Conservation (phyloP, 257 asterid species). For the Linaria vulgaris region DNA sequence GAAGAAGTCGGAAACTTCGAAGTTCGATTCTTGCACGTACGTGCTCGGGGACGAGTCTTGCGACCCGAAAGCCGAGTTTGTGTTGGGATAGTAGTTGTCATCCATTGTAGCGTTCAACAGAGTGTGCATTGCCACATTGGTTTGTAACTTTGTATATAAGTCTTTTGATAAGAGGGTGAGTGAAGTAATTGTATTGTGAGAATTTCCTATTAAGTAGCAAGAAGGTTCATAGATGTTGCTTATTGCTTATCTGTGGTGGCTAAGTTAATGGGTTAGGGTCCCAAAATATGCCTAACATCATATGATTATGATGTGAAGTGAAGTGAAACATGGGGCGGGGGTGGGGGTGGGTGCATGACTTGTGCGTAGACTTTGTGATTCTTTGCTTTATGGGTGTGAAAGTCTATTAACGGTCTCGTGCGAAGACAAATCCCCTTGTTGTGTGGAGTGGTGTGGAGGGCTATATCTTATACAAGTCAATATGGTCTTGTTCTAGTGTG, state of each 20-base stretch:
- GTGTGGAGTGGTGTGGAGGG: not conserved
- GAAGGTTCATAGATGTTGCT: slow-evolving; percentile 71
- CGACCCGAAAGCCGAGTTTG: slow-evolving; percentile 22
- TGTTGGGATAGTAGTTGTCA: slow-evolving; percentile 26
- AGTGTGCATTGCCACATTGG: slow-evolving; percentile 26
- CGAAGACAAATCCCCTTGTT: slow-evolving; percentile 35
- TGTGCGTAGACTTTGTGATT: slow-evolving; percentile 49
- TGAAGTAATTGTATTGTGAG: slow-evolving; percentile 38
- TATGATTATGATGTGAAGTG: slow-evolving; percentile 23
- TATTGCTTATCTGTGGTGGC: slow-evolving; percentile 51
- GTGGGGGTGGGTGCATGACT: slow-evolving; percentile 39
- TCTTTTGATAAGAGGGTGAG: not conserved
- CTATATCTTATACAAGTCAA: slow-evolving; percentile 12
- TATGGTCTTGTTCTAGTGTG: not conserved
- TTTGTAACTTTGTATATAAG: not conserved
- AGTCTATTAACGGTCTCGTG: slow-evolving; percentile 44
- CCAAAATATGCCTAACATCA: slow-evolving; percentile 36
- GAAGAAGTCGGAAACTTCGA: slow-evolving; percentile 53
- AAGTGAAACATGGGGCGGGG: slow-evolving; percentile 8
- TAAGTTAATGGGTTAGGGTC: slow-evolving; percentile 36
- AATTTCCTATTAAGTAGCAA: slow-evolving; percentile 46
- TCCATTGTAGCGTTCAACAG: slow-evolving; percentile 38
- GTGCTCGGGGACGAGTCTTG: not conserved
- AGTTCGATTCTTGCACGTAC: slow-evolving; percentile 28
- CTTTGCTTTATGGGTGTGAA: not conserved